Evolutionary conservation across 306 rosid species (phyloP).

Genomic region (Gastrolobium bilobum): DNA sequence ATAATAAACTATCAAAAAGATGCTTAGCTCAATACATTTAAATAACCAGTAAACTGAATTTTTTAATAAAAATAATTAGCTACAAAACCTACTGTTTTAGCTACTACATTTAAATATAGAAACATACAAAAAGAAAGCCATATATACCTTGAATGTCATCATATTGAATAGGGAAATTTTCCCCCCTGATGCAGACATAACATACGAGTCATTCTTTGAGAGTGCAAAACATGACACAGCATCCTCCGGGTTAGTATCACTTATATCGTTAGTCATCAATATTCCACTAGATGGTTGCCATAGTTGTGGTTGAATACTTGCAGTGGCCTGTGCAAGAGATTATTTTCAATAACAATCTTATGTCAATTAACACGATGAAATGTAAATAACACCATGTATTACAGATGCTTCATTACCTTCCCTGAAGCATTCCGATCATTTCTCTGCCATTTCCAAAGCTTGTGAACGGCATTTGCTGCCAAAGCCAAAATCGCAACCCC

Average conservation of each 20-base stretch:
- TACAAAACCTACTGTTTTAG: conserved; percentile 19
- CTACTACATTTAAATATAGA: conserved; percentile 27
- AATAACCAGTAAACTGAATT: conserved; percentile 25
- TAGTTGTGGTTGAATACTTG: conserved; percentile 77
- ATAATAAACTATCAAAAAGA: conserved; percentile 26
- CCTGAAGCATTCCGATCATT: conserved; percentile 70
- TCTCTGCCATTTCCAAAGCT: conserved; percentile 99
- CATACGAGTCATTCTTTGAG: conserved; percentile 96
- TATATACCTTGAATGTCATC: conserved; percentile 97
- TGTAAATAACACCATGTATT: conserved; percentile 40
- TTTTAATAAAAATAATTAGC: conserved; percentile 28
- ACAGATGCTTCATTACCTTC: conserved; percentile 64
- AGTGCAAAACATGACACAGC: conserved; percentile 98
- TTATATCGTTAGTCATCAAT: conserved; percentile 94
- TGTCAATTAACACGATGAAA: conserved; percentile 42
- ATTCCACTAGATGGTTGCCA: conserved; percentile 99
- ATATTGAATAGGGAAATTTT: conserved; percentile 98
- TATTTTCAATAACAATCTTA: conserved; percentile 51
- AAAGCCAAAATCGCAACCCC: conserved; percentile 92
- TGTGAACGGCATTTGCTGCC: conserved; percentile 98
- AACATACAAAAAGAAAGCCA: conserved; percentile 30
- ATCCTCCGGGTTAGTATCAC: conserved; percentile 94
- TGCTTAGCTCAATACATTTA: not conserved
- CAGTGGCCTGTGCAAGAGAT: conserved; percentile 73
- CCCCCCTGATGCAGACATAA: conserved; percentile 99